Conservation (phyloP, 768 basidiomycete genomes). For the Suillus weaverae region DNA sequence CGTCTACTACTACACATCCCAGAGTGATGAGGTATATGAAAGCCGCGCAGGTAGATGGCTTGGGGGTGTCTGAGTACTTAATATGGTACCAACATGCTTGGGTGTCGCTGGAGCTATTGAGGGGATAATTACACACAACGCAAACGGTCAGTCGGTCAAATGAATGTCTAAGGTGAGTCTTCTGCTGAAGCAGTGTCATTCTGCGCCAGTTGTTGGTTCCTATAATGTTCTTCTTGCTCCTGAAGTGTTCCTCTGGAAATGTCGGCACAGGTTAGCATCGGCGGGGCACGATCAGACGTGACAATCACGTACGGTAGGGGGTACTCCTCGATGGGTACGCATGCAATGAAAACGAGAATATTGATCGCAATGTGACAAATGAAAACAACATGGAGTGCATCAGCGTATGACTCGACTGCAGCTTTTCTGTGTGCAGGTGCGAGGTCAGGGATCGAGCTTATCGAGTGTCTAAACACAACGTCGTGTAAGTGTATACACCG, state of each 20-base stretch:
- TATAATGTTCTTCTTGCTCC: conserved; percentile 60
- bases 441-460: conserved; percentile 68
- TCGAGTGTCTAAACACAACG: conserved; percentile 54
- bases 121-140: not conserved
- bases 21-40: not conserved
- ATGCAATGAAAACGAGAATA: conserved; percentile 63
- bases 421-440: conserved; percentile 52
- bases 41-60: not conserved
- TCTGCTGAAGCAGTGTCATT: conserved; percentile 15
- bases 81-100: not conserved
- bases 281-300: conserved; percentile 3
- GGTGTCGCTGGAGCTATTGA: not conserved
- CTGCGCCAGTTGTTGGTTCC: conserved; percentile 37
- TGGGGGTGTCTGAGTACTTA: not conserved
- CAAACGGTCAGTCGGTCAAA: not conserved
- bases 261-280: conserved; percentile 15
- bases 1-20: not conserved
- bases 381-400: conserved; percentile 80
- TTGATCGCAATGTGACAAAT: conserved; percentile 73
- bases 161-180: conserved; percentile 21
- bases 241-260: conserved; percentile 55
- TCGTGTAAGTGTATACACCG: conserved; percentile 17
- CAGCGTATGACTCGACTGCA: conserved; percentile 76
- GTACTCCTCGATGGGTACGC: conserved; percentile 77
- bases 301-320: conserved; percentile 45